These are phyloP conservation scores for Hanseniaspora guilliermondii DNA, from an alignment of 805 yeast genomes.

Conservation along the genomic window DNA sequence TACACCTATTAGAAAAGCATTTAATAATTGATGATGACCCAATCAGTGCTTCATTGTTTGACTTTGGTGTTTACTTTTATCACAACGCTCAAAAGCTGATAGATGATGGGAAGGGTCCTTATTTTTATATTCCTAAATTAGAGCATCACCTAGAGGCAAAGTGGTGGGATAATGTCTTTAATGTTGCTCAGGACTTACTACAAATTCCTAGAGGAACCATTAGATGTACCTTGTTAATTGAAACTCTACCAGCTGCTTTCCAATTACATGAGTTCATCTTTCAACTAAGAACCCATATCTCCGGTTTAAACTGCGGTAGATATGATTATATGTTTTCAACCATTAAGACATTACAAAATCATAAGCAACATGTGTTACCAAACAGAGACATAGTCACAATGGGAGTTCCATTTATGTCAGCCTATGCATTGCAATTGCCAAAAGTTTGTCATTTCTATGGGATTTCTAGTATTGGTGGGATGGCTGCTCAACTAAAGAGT, in stretches of 20 bases:
- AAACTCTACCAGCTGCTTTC: conserved; percentile 74
- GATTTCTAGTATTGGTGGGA: conserved; percentile 82
- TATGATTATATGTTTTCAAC: conserved; percentile 82
- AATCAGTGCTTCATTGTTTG: conserved; percentile 63
- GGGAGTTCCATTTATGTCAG: conserved; percentile 71
- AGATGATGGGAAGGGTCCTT: conserved; percentile 62
- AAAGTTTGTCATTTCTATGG: conserved; percentile 64
- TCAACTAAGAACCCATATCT: conserved; percentile 62
- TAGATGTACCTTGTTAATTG: conserved; percentile 70
- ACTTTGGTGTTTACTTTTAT: conserved; percentile 65
- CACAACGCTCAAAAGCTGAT: conserved; percentile 57
- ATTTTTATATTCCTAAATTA: conserved; percentile 75
- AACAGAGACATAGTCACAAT: conserved; percentile 68
- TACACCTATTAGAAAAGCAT: conserved; percentile 73
- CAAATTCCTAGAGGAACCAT: conserved; percentile 63
- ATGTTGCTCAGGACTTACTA: conserved; percentile 60
- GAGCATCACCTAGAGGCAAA: conserved; percentile 75
- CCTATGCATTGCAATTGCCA: conserved; percentile 62
- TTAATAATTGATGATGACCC: conserved; percentile 62
- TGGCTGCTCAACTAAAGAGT: conserved; percentile 76
- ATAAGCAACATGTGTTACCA: conserved; percentile 57
- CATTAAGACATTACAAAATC: conserved; percentile 61
- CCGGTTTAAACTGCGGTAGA: conserved; percentile 78
- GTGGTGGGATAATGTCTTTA: conserved; percentile 71
- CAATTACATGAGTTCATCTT: conserved; percentile 77